Percentiles rank a stretch among this genome's conserved stretches.
These are phyloP conservation scores for Fraxinus excelsior DNA, from an alignment of 257 asterid genomes.

Conservation along the genomic window DNA sequence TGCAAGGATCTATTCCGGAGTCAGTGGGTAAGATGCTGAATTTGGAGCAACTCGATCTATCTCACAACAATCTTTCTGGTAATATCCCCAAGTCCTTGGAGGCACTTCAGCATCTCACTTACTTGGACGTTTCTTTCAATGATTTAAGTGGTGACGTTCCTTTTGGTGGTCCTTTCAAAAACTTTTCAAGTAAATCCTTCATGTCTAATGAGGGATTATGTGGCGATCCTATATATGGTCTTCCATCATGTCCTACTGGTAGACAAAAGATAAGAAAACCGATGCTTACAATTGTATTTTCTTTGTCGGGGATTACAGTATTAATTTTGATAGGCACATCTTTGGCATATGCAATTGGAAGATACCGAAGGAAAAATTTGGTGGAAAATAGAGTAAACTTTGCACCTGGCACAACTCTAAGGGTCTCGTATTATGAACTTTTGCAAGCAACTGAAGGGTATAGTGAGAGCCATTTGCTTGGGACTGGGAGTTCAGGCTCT, in stretches of 20 bases:
- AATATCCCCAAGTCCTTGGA: neutral
- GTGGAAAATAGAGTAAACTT: neutral
- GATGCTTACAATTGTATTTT: neutral
- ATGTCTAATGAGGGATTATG: constrained; percentile 9
- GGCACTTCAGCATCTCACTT: neutral
- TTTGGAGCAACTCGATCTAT: neutral
- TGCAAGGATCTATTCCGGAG: constrained; percentile 5
- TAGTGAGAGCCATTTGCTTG: constrained; percentile 5
- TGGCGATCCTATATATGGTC: constrained; percentile 6
- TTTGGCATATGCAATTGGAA: neutral
- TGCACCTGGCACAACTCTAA: neutral
- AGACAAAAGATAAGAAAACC: neutral
- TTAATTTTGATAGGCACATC: neutral
- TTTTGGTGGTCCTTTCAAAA: constrained; percentile 8
- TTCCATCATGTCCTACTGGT: neutral
- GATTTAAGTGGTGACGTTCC: constrained; percentile 23
- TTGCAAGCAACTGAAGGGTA: constrained; percentile 10
- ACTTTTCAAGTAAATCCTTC: constrained; percentile 13
- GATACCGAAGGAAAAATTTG: neutral
- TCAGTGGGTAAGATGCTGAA: neutral
- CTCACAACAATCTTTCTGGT: constrained; percentile 18
- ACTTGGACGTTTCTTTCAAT: constrained; percentile 23
- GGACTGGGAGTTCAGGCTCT: constrained; percentile 6
- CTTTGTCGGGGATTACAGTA: neutral
- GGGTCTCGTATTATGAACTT: constrained; percentile 20